Evolutionary conservation across 2,329 filamentous ascomycete species (phyloP).

Genomic region (Verticillium longisporum): DNA sequence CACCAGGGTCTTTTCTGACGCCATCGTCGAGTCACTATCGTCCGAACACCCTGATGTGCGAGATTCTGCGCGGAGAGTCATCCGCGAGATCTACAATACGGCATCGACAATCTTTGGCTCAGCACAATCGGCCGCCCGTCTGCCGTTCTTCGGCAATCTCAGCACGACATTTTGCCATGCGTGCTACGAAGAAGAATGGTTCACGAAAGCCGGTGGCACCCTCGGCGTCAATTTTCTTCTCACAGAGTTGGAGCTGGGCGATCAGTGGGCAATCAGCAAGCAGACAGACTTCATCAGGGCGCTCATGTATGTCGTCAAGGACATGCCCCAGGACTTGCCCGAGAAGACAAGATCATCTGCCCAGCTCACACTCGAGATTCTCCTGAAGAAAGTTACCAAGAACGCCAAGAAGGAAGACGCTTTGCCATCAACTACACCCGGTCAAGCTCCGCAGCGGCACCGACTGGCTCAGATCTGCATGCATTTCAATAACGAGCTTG

Average conservation of each 20-base stretch:
- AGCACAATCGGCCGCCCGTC: conserved; percentile 60
- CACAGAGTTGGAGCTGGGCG: conserved; percentile 76
- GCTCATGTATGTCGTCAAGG: conserved; percentile 96
- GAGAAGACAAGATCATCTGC: conserved; percentile 81
- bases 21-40: conserved; percentile 81
- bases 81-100: conserved; percentile 71
- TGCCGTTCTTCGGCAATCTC: conserved; percentile 81
- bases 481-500: conserved; percentile 79
- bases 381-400: conserved; percentile 73
- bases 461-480: conserved; percentile 73
- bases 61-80: conserved; percentile 72
- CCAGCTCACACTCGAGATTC: conserved; percentile 72
- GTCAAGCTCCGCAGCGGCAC: conserved; percentile 38
- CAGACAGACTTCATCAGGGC: conserved; percentile 85
- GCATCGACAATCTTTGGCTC: conserved; percentile 74
- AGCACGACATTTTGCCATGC: conserved; percentile 84
- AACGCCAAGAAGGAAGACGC: conserved; percentile 74
- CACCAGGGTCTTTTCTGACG: conserved; percentile 79
- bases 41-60: conserved; percentile 77
- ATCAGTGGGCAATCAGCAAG: conserved; percentile 73
- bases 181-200: conserved; percentile 98
- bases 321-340: conserved; percentile 90
- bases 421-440: conserved; percentile 21
- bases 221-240: conserved; percentile 84
- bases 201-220: conserved; percentile 89